These are phyloP conservation scores for Mycena capillaripes DNA, from an alignment of 768 basidiomycete species.

Conservation along the genomic window DNA sequence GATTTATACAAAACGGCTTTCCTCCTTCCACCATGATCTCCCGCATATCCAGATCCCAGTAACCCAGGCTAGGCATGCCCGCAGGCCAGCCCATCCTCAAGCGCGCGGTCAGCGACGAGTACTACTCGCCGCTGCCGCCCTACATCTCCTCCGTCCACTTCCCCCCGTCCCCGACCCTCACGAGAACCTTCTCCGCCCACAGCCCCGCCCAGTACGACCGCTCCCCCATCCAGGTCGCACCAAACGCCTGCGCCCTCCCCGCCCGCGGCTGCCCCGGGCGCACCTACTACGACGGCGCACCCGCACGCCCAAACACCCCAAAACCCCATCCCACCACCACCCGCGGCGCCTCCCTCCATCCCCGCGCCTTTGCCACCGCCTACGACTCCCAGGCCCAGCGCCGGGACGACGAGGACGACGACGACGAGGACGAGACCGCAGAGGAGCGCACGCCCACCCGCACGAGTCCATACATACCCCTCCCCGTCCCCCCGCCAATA, in stretches of 20 bases:
- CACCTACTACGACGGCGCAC: conserved; percentile 69
- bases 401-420: conserved; percentile 16
- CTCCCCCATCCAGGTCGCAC: conserved; percentile 80
- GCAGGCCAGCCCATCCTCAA: conserved; percentile 69
- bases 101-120: conserved; percentile 47
- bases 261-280: conserved; percentile 83
- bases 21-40: neutral
- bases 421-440: conserved; percentile 36
- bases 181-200: conserved; percentile 64
- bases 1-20: neutral
- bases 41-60: neutral
- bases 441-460: conserved; percentile 47
- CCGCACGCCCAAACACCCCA: conserved; percentile 8
- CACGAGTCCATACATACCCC: conserved; percentile 39
- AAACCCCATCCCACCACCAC: conserved; percentile 31
- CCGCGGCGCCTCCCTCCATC: conserved; percentile 53
- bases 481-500: conserved; percentile 40
- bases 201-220: conserved; percentile 80
- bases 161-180: conserved; percentile 66
- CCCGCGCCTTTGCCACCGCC: conserved; percentile 40
- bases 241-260: conserved; percentile 82
- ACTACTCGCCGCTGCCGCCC: conserved; percentile 40
- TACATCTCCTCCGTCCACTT: conserved; percentile 59
- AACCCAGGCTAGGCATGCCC: neutral
- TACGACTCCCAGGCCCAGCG: neutral